Percentiles rank a stretch among this genome's conserved stretches.
Evolutionary conservation across 768 basidiomycete genomes (phyloP).

Genomic region (Macrolepiota dolichaula): DNA sequence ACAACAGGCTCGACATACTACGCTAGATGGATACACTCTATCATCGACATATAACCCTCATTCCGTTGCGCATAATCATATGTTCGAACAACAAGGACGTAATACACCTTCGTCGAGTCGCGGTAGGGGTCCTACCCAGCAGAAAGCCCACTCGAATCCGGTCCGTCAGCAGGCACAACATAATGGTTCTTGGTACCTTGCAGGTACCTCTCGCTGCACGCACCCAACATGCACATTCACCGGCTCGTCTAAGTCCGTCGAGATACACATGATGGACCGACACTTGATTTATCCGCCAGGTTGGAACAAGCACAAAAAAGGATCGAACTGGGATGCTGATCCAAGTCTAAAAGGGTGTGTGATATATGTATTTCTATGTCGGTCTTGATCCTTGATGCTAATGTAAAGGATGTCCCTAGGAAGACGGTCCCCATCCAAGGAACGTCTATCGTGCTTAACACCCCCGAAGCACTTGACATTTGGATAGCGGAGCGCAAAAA

Average conservation of each 20-base stretch:
- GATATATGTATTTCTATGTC: conserved; percentile 5
- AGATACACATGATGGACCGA: conserved; percentile 87
- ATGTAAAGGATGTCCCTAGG: conserved; percentile 28
- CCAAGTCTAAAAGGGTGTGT: conserved; percentile 74
- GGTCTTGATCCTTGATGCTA: not conserved
- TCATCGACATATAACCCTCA: conserved; percentile 9
- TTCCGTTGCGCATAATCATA: not conserved
- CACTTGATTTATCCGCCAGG: conserved; percentile 79
- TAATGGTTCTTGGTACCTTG: conserved; percentile 52
- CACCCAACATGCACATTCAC: conserved; percentile 63
- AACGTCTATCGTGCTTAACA: conserved; percentile 71
- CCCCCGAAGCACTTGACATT: conserved; percentile 74
- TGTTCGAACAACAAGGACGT: not conserved
- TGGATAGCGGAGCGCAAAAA: conserved; percentile 91
- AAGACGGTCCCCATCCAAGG: conserved; percentile 77
- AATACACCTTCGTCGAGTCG: not conserved
- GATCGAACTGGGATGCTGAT: conserved; percentile 74
- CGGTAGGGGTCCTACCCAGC: not conserved
- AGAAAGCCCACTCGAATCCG: conserved; percentile 1
- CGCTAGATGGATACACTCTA: conserved; percentile 5
- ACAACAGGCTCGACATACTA: conserved; percentile 5
- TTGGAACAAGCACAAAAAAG: conserved; percentile 54
- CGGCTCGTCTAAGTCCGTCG: conserved; percentile 68
- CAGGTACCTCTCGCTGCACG: conserved; percentile 59
- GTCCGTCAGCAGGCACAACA: conserved; percentile 6